Evolutionary conservation across 2,329 filamentous ascomycete genomes (phyloP).

Genomic region (Sarocladium strictum): DNA sequence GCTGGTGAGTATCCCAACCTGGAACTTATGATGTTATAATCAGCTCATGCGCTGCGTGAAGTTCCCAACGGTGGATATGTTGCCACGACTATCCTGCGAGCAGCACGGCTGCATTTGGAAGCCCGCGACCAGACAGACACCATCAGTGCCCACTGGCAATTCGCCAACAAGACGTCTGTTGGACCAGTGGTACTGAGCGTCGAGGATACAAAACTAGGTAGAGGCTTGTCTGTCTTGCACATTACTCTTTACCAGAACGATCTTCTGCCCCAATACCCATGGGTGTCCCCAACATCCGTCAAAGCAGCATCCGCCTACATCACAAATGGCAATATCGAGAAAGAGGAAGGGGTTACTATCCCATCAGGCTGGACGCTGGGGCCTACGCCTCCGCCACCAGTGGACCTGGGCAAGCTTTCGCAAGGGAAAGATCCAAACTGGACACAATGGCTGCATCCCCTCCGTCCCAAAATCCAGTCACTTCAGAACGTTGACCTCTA

Average conservation of each 20-base stretch:
- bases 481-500: constrained; percentile 25
- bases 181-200: constrained; percentile 33
- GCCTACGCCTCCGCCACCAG: constrained; percentile 14
- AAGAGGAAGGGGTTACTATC: constrained; percentile 25
- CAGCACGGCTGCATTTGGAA: constrained; percentile 27
- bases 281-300: constrained; percentile 26
- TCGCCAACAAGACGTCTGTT: constrained; percentile 29
- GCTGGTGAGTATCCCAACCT: no score
- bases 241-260: constrained; percentile 34
- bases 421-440: constrained; percentile 24
- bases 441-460: constrained; percentile 21
- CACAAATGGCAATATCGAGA: constrained; percentile 28
- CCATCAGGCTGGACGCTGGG: constrained; percentile 20
- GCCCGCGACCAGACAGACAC: constrained; percentile 29
- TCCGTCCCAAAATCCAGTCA: constrained; percentile 7
- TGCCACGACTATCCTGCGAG: constrained; percentile 32
- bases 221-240: constrained; percentile 34
- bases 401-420: constrained; percentile 20
- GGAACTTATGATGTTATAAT: no score
- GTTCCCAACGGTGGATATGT: constrained; percentile 43
- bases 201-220: constrained; percentile 35
- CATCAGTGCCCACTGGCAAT: constrained; percentile 35
- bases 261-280: constrained; percentile 26
- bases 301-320: constrained; percentile 31
- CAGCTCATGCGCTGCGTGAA: constrained; percentile 13